Conservation (phyloP, 441 rosid species). For the Oxalis stricta region DNA sequence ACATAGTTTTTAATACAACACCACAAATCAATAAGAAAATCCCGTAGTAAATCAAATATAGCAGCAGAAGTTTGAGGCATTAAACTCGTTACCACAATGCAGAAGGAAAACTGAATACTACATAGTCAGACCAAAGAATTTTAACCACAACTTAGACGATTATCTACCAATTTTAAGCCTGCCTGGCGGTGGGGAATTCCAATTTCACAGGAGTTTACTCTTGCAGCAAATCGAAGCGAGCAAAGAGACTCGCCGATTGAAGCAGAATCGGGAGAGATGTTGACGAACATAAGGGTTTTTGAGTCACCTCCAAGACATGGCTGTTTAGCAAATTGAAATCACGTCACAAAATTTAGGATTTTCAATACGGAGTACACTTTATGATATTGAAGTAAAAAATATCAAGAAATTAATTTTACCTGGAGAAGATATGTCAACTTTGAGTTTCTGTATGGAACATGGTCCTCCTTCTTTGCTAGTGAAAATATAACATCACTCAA, state of each 20-base stretch:
- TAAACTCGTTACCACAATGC: too few species aligned
- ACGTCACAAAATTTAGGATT: constrained; percentile 3
- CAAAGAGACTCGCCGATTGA: constrained; percentile 86
- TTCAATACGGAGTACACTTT: too few species aligned
- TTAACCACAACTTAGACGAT: constrained; percentile 48
- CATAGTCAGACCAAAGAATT: not conserved
- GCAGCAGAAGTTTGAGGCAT: too few species aligned
- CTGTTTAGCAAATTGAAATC: constrained; percentile 29
- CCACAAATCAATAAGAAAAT: too few species aligned
- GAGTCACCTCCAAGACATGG: constrained; percentile 99
- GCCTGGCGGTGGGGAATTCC: constrained; percentile 82
- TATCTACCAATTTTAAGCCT: constrained; percentile 30
- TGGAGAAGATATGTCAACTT: constrained; percentile 90
- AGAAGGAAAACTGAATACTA: too few species aligned
- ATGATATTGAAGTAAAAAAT: not conserved
- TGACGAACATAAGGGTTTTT: constrained; percentile 89
- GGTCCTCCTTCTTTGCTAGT: constrained; percentile 89
- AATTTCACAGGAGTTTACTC: constrained; percentile 95
- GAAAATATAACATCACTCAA: constrained; percentile 87
- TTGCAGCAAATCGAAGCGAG: constrained; percentile 87
- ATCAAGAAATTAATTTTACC: constrained; percentile 29
- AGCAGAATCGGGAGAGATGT: constrained; percentile 78
- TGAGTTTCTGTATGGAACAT: constrained; percentile 92
- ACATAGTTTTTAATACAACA: too few species aligned
- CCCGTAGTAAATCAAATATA: too few species aligned